Base-by-base conservation (phyloP, 1,139 yeast genomes). In the Schwanniomyces etchellsii region DNA sequence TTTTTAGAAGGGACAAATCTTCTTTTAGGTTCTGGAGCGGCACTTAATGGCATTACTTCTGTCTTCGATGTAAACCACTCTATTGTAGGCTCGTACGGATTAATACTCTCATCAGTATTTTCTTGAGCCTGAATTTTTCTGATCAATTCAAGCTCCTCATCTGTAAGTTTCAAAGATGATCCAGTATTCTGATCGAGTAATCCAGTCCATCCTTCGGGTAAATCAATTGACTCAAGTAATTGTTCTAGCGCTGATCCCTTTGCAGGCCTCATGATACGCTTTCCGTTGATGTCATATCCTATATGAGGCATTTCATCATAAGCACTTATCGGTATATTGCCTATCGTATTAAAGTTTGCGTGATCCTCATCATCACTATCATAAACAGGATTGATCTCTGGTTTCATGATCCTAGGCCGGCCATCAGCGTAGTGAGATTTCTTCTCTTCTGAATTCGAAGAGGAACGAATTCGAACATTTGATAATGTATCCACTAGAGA, bases 171-270 rank as follows among this genome's bases (percentile, higher is more conserved):
- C 60, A 91, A 72, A 29, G 86, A 71, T n/a, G 79, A 61, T 40
- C 98, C 99, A 6, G 97, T 86, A 45, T 80, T 74, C 51, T 86
- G 85, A 57, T 91, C 97, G 36, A 91, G 63, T 41, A 93, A 68
- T 28, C 99, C 99, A 7, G 98, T 93, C 97, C 97, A 91, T 22
- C 98, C 98, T 58, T 84, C 94, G 9, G 97, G 98, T 41, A 91
- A 68, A 39, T 91, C 98, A 40, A 93, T 91, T 18, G 80, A 69
- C 48, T 91, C 98, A 42, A 93, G 65, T 40, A 91, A 69, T 45
- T 81, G 82, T 50, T 91, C 97, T 44, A 93, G 70, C 1, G 98
- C 98, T 34, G 94, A 79, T 5, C 96, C 96, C 50, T 85, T 83
- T 11, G 97, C 98, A 9, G 99, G 99, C 57, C 99, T 77, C 97